Conservation (phyloP, 352 stramenopile species). For the Pythium guiyangense region DNA sequence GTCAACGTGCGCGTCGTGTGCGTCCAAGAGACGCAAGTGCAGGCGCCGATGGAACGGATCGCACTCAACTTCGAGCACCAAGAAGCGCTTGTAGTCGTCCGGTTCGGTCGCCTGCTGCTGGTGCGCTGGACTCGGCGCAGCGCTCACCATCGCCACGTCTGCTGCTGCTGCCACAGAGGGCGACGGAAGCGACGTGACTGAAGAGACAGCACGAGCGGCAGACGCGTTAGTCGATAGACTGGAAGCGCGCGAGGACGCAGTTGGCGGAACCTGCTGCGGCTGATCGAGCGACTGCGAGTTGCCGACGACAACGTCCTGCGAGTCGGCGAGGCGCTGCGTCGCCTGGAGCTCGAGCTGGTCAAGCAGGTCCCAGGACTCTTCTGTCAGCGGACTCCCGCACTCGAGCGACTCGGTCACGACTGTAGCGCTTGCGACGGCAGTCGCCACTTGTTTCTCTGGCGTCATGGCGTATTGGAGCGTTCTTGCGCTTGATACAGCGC, state of each 20-base stretch:
- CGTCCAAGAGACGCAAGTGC: slow-evolving; percentile 56
- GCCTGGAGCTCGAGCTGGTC: slow-evolving; percentile 67
- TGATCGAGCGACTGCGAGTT: slow-evolving; percentile 1
- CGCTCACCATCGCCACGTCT: no score
- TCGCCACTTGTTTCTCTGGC: not conserved
- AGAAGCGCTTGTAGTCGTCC: slow-evolving; percentile 49
- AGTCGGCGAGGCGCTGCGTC: slow-evolving; percentile 28
- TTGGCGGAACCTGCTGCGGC: no score
- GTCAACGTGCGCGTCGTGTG: slow-evolving; percentile 55
- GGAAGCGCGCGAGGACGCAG: no score
- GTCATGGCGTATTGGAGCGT: slow-evolving; percentile 2
- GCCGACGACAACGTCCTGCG: slow-evolving; percentile 4
- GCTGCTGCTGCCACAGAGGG: no score
- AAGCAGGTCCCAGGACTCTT: slow-evolving; percentile 71
- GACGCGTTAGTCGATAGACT: not conserved
- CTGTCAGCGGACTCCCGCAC: slow-evolving; percentile 63
- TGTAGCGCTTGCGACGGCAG: no score
- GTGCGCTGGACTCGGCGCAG: not conserved
- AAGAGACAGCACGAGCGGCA: not conserved
- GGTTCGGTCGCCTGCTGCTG: not conserved
- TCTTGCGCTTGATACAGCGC: not conserved
- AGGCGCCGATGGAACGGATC: slow-evolving; percentile 47
- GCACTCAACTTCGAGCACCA: slow-evolving; percentile 63
- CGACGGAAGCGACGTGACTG: not conserved
- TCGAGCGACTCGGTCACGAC: slow-evolving; percentile 25